Conservation (phyloP, 495 filamentous ascomycete species). For the Jackrogersella multiformis region DNA sequence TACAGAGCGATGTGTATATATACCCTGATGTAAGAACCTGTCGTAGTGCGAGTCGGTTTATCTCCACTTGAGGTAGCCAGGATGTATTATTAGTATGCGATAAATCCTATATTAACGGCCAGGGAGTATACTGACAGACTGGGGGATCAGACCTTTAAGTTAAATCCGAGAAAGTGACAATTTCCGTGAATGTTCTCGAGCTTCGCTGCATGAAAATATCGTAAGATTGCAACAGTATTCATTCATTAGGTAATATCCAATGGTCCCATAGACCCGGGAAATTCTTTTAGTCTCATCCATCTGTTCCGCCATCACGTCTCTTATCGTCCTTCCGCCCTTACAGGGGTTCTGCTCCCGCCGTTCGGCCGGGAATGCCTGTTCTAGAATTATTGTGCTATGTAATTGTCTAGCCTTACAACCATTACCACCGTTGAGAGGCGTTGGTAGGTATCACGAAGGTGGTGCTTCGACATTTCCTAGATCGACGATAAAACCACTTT, state of each 20-base stretch:
- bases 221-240: slow-evolving; percentile 25
- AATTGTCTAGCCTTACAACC: slow-evolving; percentile 31
- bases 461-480: slow-evolving; percentile 3
- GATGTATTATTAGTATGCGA: neutral
- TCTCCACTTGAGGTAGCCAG: neutral
- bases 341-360: slow-evolving; percentile 21
- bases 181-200: slow-evolving; percentile 14
- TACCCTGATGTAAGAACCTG: neutral
- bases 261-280: slow-evolving; percentile 38
- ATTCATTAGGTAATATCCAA: slow-evolving; percentile 10
- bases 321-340: slow-evolving; percentile 35
- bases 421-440: slow-evolving; percentile 16
- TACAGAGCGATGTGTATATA: neutral
- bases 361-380: slow-evolving; percentile 32
- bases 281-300: slow-evolving; percentile 26
- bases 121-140: neutral
- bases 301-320: slow-evolving; percentile 16
- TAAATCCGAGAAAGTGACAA: slow-evolving; percentile 16
- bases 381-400: slow-evolving; percentile 5
- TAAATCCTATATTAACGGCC: neutral
- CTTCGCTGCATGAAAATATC: slow-evolving; percentile 30
- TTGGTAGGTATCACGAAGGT: slow-evolving; percentile 1
- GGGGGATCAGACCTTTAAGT: slow-evolving; percentile 17
- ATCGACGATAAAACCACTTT: neutral
- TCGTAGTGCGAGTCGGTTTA: neutral